Evolutionary conservation across 2,329 filamentous ascomycete genomes (phyloP), one percentile per base, ranked within the genome.

Genomic region (Xenosphaeropsis pyriputrescens): DNA sequence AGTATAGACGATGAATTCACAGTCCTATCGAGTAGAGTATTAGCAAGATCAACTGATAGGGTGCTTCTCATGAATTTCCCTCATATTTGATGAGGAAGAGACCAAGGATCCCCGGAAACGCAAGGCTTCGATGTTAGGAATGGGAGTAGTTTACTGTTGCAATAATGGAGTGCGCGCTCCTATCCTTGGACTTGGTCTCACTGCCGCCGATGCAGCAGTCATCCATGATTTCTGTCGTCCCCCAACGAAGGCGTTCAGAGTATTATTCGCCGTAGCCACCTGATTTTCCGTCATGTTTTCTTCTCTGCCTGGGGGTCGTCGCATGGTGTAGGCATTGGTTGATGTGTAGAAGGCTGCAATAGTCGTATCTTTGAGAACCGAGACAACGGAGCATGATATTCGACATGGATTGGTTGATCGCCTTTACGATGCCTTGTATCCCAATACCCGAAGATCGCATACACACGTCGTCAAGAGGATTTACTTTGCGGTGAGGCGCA

Each of bases 1-100:
- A 79, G 63, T 15, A 70, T 47, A 41, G 52, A 45, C 15, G 42
- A 43, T 41, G 40, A 44, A 31, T 34, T 35, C 22, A 9, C 22
- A 9, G 22, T 9, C 22, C 22, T 26, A 26, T 6, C 22, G 22
- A 26, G 33, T 35, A 35, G 33, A 32, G 14, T 32, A 15, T 32
- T 32, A 32, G 30, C n/a, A 32, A 3, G 13, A 32, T 32, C 3
- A 32, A 7, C 12, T 32, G 29, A 16, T 2, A 9, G 6, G n/a
- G 29, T 12, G 18, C 35, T 26, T 6, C 5, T 2, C n/a, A 18
- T 9, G 18, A 13, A 4, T 7, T 13, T 30, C 22, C 12, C 22
- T 5, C 8, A 9, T 26, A 26, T 16, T 11, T 15, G 9, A 16
- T 17, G 26, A 30, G 30, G 14, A 34, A 2, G 7, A 17, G 6